phyloP scores from a whole-genome alignment of 1,284 basidiomycete genomes.

The Papiliotrema nemorosa region DNA sequence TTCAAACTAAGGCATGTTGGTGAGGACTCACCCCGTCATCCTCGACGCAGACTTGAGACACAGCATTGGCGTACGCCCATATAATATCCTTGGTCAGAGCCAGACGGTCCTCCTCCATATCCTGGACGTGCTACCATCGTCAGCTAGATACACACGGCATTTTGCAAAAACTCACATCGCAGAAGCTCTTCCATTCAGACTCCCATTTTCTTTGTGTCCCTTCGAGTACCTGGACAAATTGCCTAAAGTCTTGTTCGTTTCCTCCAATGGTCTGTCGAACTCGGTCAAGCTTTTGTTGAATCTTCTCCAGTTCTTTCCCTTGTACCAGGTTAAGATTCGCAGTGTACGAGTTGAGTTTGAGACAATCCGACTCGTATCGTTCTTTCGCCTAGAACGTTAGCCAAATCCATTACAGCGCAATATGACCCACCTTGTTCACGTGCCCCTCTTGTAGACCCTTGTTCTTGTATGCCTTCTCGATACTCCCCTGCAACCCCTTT shows the following conservation, averaged over 20 bases:
- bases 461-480: slow-evolving; percentile 84
- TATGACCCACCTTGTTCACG: slow-evolving; percentile 60
- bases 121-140: slow-evolving; percentile 68
- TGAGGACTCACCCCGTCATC: slow-evolving; percentile 79
- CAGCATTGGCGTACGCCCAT: slow-evolving; percentile 94
- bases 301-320: slow-evolving; percentile 89
- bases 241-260: slow-evolving; percentile 87
- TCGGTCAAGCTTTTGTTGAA: slow-evolving; percentile 79
- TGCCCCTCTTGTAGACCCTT: slow-evolving; percentile 80
- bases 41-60: slow-evolving; percentile 90
- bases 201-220: slow-evolving; percentile 88
- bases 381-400: slow-evolving; percentile 62
- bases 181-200: slow-evolving; percentile 86
- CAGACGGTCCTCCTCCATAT: slow-evolving; percentile 89
- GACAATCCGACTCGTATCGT: slow-evolving; percentile 90
- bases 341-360: slow-evolving; percentile 92
- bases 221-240: slow-evolving; percentile 75
- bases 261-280: slow-evolving; percentile 82
- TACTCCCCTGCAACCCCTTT: slow-evolving; percentile 59
- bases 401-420: background rate
- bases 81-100: slow-evolving; percentile 92
- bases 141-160: too few relatives aligned
- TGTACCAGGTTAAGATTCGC: slow-evolving; percentile 90
- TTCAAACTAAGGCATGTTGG: background rate
- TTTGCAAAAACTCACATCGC: slow-evolving; percentile 56